These are phyloP conservation scores for Boletus fagicola DNA, from an alignment of 768 basidiomycete genomes.

Conservation along the genomic window DNA sequence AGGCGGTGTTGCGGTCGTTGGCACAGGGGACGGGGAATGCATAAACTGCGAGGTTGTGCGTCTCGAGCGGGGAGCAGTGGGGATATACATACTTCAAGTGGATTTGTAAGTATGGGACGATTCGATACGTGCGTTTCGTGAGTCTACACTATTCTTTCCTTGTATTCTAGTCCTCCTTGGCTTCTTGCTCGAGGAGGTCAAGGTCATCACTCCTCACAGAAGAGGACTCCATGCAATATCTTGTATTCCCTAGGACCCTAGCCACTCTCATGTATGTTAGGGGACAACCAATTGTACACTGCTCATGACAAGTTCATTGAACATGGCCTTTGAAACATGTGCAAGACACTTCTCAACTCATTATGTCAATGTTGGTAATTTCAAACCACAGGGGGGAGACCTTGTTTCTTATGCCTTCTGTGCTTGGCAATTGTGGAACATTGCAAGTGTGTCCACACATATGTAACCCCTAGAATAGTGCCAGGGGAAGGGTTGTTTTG, in stretches of 20 bases:
- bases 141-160: not conserved
- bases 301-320: not conserved
- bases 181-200: not conserved
- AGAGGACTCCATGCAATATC: not conserved
- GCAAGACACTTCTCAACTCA: not conserved
- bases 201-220: too few relatives aligned
- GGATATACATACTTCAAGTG: not conserved
- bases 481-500: too few relatives aligned
- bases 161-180: not conserved
- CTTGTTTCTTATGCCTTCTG: too few relatives aligned
- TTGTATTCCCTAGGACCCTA: not conserved
- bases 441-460: too few relatives aligned
- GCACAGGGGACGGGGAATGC: slow-evolving; percentile 6
- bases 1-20: slow-evolving; percentile 13
- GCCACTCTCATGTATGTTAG: not conserved
- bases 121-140: not conserved
- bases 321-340: not conserved
- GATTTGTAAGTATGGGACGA: not conserved
- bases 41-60: not conserved
- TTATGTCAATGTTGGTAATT: not conserved
- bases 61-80: not conserved
- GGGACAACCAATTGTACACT: not conserved
- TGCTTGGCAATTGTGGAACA: too few relatives aligned
- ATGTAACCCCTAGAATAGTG: too few relatives aligned
- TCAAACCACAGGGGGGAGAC: too few relatives aligned